A percentile compares a stretch with the other conserved stretches of the same genome.
Conservation (phyloP, 345 rosid species). For the Dipteronia dyeriana region DNA sequence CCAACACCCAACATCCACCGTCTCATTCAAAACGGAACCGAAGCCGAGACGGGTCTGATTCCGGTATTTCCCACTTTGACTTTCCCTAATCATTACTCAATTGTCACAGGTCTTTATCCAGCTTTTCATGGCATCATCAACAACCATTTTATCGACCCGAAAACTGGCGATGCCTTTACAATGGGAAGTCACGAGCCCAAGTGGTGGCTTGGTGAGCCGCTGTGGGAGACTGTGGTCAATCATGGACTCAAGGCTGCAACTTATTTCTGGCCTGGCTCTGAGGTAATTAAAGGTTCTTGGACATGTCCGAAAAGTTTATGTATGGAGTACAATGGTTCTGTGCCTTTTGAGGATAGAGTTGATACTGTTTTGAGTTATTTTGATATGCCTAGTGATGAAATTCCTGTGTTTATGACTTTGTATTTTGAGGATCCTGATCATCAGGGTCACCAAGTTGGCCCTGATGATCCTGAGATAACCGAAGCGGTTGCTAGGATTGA, state of each 20-base stretch:
- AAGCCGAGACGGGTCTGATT: slow-evolving; percentile 82
- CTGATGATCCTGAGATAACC: slow-evolving; percentile 81
- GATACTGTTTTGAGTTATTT: slow-evolving; percentile 73
- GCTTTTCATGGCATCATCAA: slow-evolving; percentile 79
- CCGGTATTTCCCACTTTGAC: slow-evolving; percentile 88
- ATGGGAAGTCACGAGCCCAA: slow-evolving; percentile 83
- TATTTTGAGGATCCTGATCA: slow-evolving; percentile 98
- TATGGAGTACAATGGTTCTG: slow-evolving; percentile 63
- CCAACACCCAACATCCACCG: slow-evolving; percentile 70
- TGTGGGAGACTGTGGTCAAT: slow-evolving; percentile 88
- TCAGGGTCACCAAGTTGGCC: slow-evolving; percentile 92
- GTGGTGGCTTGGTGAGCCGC: slow-evolving; percentile 97
- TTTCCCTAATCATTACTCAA: slow-evolving; percentile 93
- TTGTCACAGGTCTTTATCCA: slow-evolving; percentile 92
- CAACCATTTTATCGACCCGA: slow-evolving; percentile 71
- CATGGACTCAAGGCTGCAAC: slow-evolving; percentile 86
- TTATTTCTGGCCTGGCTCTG: slow-evolving; percentile 96
- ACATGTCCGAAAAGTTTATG: slow-evolving; percentile 64
- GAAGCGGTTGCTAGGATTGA: slow-evolving; percentile 80
- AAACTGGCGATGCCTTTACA: slow-evolving; percentile 51
- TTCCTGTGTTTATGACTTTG: slow-evolving; percentile 78
- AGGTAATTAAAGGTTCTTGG: slow-evolving; percentile 94
- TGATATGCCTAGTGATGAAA: slow-evolving; percentile 64
- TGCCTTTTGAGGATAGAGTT: slow-evolving; percentile 84
- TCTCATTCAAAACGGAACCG: slow-evolving; percentile 76